phyloP scores from a whole-genome alignment of 2,329 filamentous ascomycete species.

The Cladosporium sphaerospermum region DNA sequence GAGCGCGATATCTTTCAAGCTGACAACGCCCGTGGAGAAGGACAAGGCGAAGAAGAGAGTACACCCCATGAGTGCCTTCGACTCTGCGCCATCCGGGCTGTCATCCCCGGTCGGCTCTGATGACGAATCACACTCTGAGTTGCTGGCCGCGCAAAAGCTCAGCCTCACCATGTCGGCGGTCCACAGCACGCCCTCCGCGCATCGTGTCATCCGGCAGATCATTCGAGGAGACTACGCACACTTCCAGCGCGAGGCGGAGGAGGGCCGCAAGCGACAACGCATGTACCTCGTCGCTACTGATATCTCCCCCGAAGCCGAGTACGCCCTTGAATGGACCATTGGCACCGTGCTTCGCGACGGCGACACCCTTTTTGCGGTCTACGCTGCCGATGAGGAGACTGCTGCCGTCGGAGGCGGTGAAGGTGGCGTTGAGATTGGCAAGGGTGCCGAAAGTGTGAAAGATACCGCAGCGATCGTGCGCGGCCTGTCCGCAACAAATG shows the following conservation, averaged over 20 bases:
- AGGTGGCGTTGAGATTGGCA: constrained; percentile 53
- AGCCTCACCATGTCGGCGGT: constrained; percentile 74
- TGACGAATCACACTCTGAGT: constrained; percentile 73
- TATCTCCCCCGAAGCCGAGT: constrained; percentile 85
- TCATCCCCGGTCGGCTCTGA: constrained; percentile 71
- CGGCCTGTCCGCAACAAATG: constrained; percentile 45
- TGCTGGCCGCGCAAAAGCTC: constrained; percentile 81
- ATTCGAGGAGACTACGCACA: constrained; percentile 78
- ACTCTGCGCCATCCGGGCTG: constrained; percentile 55
- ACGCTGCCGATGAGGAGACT: constrained; percentile 82
- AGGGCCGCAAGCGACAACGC: constrained; percentile 69
- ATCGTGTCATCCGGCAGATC: constrained; percentile 82
- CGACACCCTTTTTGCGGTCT: constrained; percentile 87
- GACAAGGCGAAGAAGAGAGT: constrained; percentile 37
- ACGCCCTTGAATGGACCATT: constrained; percentile 95
- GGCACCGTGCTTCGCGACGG: constrained; percentile 91
- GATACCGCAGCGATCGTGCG: constrained; percentile 70
- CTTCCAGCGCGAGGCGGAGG: constrained; percentile 70
- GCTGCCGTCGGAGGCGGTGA: constrained; percentile 42
- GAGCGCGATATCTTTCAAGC: constrained; percentile 25
- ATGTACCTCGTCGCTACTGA: constrained; percentile 97
- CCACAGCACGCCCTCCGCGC: constrained; percentile 65
- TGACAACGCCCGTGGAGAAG: constrained; percentile 21
- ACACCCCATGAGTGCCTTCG: constrained; percentile 81
- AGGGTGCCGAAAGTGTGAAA: constrained; percentile 67